These are phyloP conservation scores for Colletotrichum tropicale DNA, from an alignment of 2,329 filamentous ascomycete genomes.

Conservation along the genomic window DNA sequence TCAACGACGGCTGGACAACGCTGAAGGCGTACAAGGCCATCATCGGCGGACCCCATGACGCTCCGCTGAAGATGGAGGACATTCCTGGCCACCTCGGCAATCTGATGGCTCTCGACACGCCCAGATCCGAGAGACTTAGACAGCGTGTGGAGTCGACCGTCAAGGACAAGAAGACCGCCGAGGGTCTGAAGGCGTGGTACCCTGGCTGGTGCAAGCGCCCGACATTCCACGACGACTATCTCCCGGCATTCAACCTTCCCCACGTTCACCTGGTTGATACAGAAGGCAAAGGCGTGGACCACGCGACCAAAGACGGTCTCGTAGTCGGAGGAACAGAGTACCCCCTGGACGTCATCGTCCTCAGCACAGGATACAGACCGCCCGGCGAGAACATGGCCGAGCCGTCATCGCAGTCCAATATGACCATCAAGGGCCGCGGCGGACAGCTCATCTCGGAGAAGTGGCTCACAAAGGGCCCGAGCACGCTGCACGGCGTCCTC, in stretches of 20 bases:
- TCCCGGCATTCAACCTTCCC: conserved; percentile 60
- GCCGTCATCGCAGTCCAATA: conserved; percentile 21
- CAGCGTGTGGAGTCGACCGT: conserved; percentile 54
- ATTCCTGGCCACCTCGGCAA: conserved; percentile 35
- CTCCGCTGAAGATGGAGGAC: conserved; percentile 20
- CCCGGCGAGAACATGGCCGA: conserved; percentile 34
- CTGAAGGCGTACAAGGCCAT: conserved; percentile 42
- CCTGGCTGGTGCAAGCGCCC: conserved; percentile 68
- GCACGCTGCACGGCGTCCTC: conserved; percentile 57
- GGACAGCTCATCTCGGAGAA: conserved; percentile 49
- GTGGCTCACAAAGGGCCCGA: conserved; percentile 42
- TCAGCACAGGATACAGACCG: conserved; percentile 41
- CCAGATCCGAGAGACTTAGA: conserved; percentile 47
- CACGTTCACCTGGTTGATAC: conserved; percentile 68
- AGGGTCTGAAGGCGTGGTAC: conserved; percentile 63
- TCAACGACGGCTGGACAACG: conserved; percentile 54
- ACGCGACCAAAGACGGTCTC: conserved; percentile 49
- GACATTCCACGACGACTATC: conserved; percentile 64
- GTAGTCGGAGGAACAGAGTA: conserved; percentile 52
- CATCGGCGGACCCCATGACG: conserved; percentile 28
- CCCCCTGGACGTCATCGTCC: conserved; percentile 43
- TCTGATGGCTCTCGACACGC: conserved; percentile 45
- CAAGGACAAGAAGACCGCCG: conserved; percentile 53
- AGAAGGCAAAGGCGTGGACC: conserved; percentile 53
- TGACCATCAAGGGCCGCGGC: conserved; percentile 44